Evolutionary conservation across 2,329 filamentous ascomycete species (phyloP).

Genomic region (Colletotrichum gigasporum): DNA sequence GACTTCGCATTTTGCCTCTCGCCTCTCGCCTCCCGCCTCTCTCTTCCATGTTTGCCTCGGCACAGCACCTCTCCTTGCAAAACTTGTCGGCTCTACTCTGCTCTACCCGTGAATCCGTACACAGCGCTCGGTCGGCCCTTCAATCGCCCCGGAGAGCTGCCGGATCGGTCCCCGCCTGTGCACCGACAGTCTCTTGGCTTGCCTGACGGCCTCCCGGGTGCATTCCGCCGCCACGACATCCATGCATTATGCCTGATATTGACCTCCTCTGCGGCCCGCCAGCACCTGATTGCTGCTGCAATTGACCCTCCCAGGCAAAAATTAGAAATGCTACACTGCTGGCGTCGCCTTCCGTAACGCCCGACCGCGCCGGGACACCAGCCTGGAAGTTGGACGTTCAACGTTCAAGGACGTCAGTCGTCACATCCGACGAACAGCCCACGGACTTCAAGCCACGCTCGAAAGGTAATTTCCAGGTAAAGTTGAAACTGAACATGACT

Average conservation of each 20-base stretch:
- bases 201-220: conserved; percentile 1
- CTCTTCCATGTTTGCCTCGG: background rate
- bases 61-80: background rate
- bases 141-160: background rate
- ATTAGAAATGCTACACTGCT: no score
- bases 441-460: background rate
- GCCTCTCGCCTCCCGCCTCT: background rate
- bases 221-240: conserved; percentile 5
- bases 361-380: background rate
- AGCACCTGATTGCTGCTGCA: background rate
- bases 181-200: background rate
- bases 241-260: conserved; percentile 13
- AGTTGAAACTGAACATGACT: no score
- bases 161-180: background rate
- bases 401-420: background rate
- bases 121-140: no score
- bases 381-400: background rate
- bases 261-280: background rate
- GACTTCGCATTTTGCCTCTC: background rate
- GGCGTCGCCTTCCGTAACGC: no score
- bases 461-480: no score
- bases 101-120: background rate
- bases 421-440: background rate
- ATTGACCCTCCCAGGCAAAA: background rate
- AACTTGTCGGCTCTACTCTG: background rate